phyloP scores from a whole-genome alignment of 768 basidiomycete genomes.

The Chiua virens region DNA sequence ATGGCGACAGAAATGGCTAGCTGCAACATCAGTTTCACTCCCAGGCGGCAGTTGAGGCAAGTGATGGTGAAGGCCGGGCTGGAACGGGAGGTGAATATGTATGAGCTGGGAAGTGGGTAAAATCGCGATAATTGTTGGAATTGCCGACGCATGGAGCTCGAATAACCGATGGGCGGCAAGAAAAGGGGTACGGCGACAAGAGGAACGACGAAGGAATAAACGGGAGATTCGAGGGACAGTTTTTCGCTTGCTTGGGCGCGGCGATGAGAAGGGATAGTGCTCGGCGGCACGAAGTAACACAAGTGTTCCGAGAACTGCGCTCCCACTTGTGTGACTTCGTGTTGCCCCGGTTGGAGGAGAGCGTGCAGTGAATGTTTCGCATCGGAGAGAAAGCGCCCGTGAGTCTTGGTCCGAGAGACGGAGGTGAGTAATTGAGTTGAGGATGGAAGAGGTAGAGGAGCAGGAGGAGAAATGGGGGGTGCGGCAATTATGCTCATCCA shows the following conservation, averaged over 20 bases:
- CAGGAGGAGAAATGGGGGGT: constrained; percentile 4
- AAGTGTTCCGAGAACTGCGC: constrained; percentile 49
- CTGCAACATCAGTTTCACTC: neutral
- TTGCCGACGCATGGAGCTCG: neutral
- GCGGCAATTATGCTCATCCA: constrained; percentile 45
- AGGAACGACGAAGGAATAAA: neutral
- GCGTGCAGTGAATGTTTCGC: no score
- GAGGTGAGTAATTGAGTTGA: neutral
- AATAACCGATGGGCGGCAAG: neutral
- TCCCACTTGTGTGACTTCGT: constrained; percentile 37
- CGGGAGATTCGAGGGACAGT: neutral
- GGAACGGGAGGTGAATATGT: neutral
- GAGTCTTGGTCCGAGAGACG: neutral
- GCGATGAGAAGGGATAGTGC: neutral
- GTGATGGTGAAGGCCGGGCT: constrained; percentile 2
- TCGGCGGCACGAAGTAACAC: constrained; percentile 22
- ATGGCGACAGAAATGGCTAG: neutral
- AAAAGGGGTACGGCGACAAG: neutral
- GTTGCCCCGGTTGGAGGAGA: neutral
- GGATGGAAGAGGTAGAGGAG: neutral
- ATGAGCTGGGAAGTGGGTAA: neutral
- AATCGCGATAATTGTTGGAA: neutral
- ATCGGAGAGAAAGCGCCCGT: neutral
- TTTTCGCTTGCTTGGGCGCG: neutral
- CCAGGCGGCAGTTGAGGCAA: neutral